Percentiles rank a stretch among this genome's conserved stretches.
phyloP scores from a whole-genome alignment of 2,329 filamentous ascomycete genomes.

The Macroventuria anomochaeta region DNA sequence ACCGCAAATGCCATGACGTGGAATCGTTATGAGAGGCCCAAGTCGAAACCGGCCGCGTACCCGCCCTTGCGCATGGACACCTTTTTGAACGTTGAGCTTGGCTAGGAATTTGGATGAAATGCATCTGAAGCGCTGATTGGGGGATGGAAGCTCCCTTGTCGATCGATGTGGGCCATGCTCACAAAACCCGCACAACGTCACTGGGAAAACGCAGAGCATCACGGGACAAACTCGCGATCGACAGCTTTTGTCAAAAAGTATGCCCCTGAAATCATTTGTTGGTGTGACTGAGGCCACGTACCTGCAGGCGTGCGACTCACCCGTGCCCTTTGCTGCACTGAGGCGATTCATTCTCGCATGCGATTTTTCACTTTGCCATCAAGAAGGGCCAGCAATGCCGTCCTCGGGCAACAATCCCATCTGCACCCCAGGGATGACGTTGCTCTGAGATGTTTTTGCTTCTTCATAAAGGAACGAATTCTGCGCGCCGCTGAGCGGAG shows the following conservation, averaged over 20 bases:
- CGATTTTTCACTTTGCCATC: slow-evolving; percentile 12
- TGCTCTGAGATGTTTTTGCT: not conserved
- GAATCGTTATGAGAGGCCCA: slow-evolving; percentile 15
- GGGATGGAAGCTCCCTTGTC: slow-evolving; percentile 14
- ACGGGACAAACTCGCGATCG: slow-evolving; percentile 36
- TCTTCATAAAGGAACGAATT: not conserved
- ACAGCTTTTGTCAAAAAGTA: slow-evolving; percentile 1
- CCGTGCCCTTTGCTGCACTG: no score
- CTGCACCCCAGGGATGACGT: slow-evolving; percentile 22
- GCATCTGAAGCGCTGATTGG: slow-evolving; percentile 31
- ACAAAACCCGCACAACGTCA: slow-evolving; percentile 40
- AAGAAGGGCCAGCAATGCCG: slow-evolving; percentile 13
- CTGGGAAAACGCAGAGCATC: slow-evolving; percentile 21
- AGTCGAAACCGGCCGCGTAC: slow-evolving; percentile 20
- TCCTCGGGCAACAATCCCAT: slow-evolving; percentile 15
- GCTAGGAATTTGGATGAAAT: not conserved
- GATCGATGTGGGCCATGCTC: slow-evolving; percentile 24
- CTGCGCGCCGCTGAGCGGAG: not conserved
- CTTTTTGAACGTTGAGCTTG: slow-evolving; percentile 7
- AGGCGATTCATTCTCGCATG: slow-evolving; percentile 10
- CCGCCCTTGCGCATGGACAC: slow-evolving; percentile 18
- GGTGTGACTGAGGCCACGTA: slow-evolving; percentile 24
- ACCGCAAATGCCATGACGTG: slow-evolving; percentile 37
- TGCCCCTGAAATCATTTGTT: slow-evolving; percentile 28
- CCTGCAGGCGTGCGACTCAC: slow-evolving; percentile 31